These are phyloP conservation scores for Taxillus chinensis DNA, from an alignment of 164 flowering plant genomes.

Conservation along the genomic window DNA sequence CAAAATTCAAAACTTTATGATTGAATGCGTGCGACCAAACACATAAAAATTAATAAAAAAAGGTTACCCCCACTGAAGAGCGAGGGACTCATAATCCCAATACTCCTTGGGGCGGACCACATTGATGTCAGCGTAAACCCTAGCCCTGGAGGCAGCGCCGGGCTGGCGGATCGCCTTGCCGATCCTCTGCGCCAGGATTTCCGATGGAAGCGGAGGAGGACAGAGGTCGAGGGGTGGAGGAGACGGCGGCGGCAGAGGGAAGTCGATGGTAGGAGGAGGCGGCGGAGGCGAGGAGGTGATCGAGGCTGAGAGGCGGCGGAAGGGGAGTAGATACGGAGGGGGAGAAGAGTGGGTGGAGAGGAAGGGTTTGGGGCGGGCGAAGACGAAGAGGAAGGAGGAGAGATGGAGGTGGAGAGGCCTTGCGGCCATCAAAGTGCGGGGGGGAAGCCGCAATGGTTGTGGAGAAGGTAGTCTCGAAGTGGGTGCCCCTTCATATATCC, in stretches of 20 bases:
- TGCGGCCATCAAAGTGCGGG: constrained; percentile 47
- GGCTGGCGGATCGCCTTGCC: constrained; percentile 77
- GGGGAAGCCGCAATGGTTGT: neutral
- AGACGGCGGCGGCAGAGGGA: constrained; percentile 9
- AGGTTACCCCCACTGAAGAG: constrained; percentile 90
- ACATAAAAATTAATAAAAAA: too few species aligned
- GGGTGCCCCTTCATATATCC: too few species aligned
- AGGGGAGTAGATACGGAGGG: neutral
- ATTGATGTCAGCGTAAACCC: constrained; percentile 84
- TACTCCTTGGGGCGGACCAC: constrained; percentile 85
- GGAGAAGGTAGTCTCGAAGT: too few species aligned
- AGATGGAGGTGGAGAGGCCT: constrained; percentile 38
- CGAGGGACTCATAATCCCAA: constrained; percentile 91
- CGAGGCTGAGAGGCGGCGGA: neutral
- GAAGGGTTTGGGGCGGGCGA: neutral
- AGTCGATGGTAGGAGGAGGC: constrained; percentile 21
- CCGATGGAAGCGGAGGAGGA: constrained; percentile 13
- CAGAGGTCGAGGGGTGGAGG: constrained; percentile 9
- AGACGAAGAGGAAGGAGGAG: constrained; percentile 7
- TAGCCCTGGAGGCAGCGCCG: constrained; percentile 86
- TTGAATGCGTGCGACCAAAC: too few species aligned
- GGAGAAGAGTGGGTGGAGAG: constrained; percentile 7
- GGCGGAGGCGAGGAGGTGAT: constrained; percentile 4
- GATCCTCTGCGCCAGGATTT: constrained; percentile 85
- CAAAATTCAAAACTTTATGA: too few species aligned